Conservation (phyloP, 306 rosid species). For the Prunus armeniaca region DNA sequence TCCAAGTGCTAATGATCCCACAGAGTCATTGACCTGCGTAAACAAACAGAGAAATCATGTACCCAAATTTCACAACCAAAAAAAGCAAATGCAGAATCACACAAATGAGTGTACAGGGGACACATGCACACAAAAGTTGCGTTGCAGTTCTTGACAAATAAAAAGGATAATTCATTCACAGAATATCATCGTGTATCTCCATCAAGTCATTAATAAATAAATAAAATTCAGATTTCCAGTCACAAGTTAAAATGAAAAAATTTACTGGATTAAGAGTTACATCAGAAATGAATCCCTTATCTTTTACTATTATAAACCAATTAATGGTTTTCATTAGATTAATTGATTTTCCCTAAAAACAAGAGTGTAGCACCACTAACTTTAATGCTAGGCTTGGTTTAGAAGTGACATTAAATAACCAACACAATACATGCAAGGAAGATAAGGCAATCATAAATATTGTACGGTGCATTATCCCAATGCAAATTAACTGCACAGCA, state of each 20-base stretch:
- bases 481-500: neutral
- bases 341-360: neutral
- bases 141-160: neutral
- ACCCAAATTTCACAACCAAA: neutral
- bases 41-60: neutral
- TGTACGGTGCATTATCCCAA: neutral
- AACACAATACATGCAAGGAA: neutral
- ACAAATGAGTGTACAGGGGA: neutral
- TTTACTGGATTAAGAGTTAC: neutral
- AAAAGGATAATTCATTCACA: neutral
- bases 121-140: neutral
- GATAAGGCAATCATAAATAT: neutral
- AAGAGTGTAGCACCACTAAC: no score
- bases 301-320: neutral
- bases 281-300: neutral
- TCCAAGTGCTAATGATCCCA: constrained; percentile 90
- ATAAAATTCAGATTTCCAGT: neutral
- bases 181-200: no score
- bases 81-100: neutral
- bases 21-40: constrained; percentile 81
- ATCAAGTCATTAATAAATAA: neutral
- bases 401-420: neutral
- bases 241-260: neutral
- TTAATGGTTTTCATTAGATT: neutral
- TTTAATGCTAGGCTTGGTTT: neutral